Conservation (phyloP, 1,139 yeast genomes). For the Yamadazyma jaroonii region DNA sequence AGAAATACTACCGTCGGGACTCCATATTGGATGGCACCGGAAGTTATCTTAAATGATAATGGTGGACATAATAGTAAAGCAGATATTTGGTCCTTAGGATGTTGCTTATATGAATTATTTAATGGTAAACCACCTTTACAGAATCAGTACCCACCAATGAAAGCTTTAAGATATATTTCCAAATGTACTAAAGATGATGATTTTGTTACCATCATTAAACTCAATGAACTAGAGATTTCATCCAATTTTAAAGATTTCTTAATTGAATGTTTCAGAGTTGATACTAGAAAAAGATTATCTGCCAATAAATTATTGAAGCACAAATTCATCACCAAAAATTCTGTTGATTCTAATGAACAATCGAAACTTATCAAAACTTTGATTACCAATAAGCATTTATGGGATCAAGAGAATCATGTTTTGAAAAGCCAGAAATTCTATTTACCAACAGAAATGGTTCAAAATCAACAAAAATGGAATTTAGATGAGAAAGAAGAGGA, state of each 20-base stretch:
- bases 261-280: conserved; percentile 58
- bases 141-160: conserved; percentile 69
- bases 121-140: conserved; percentile 82
- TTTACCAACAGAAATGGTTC: conserved; percentile 37
- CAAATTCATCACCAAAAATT: conserved; percentile 44
- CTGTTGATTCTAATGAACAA: conserved; percentile 6
- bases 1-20: conserved; percentile 95
- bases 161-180: conserved; percentile 58
- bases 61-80: conserved; percentile 84
- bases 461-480: conserved; percentile 37
- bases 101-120: conserved; percentile 82
- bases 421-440: conserved; percentile 33
- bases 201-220: conserved; percentile 30
- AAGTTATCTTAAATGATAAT: conserved; percentile 74
- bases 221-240: conserved; percentile 24
- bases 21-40: conserved; percentile 99
- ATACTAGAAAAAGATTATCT: conserved; percentile 56
- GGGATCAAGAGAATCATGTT: conserved; percentile 44
- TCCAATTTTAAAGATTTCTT: conserved; percentile 54
- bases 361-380: conserved; percentile 25
- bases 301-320: conserved; percentile 61
- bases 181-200: conserved; percentile 31
- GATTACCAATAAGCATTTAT: conserved; percentile 35
- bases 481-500: conserved; percentile 13
- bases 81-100: conserved; percentile 95